Evolutionary conservation across 78 protist species (phyloP).

Genomic region (Planoprotostelium fungivorum): DNA sequence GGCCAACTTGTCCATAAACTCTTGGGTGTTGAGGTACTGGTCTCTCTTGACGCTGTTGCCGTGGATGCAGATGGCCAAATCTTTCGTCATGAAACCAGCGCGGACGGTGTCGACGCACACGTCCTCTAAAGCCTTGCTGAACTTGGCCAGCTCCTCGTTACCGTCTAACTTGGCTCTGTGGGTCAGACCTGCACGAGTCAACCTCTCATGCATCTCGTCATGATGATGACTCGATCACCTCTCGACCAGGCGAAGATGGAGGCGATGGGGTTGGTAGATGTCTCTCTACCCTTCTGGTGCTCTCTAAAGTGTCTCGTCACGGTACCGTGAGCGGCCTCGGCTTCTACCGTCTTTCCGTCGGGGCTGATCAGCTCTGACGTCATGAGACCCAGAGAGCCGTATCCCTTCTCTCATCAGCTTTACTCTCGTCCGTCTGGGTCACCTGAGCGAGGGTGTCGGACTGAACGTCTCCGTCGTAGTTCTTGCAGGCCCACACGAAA

Average conservation of each 20-base stretch:
- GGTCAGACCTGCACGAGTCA: constrained; percentile 76
- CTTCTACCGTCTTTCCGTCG: constrained; percentile 86
- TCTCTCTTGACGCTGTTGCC: constrained; percentile 15
- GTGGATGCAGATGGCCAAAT: constrained; percentile 63
- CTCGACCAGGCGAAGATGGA: constrained; percentile 94
- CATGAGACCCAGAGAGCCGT: constrained; percentile 93
- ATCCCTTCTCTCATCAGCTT: constrained; percentile 36
- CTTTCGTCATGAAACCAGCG: constrained; percentile 79
- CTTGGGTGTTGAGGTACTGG: constrained; percentile 45
- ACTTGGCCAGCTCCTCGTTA: constrained; percentile 56
- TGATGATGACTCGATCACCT: too few species aligned
- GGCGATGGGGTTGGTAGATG: constrained; percentile 91
- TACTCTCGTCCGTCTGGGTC: neutral
- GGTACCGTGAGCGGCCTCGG: constrained; percentile 97
- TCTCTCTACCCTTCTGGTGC: constrained; percentile 80
- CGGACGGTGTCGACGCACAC: constrained; percentile 58
- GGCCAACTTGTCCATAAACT: constrained; percentile 47
- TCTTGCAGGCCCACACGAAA: constrained; percentile 95
- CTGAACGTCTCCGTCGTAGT: constrained; percentile 98
- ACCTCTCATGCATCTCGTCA: too few species aligned
- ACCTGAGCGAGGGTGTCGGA: constrained; percentile 86
- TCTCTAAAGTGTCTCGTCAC: constrained; percentile 90
- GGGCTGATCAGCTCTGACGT: constrained; percentile 86
- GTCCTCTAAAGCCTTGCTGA: constrained; percentile 42
- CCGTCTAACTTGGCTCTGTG: constrained; percentile 88